Base-by-base conservation (phyloP, 805 yeast species). In the Scheffersomyces ergatensis region DNA sequence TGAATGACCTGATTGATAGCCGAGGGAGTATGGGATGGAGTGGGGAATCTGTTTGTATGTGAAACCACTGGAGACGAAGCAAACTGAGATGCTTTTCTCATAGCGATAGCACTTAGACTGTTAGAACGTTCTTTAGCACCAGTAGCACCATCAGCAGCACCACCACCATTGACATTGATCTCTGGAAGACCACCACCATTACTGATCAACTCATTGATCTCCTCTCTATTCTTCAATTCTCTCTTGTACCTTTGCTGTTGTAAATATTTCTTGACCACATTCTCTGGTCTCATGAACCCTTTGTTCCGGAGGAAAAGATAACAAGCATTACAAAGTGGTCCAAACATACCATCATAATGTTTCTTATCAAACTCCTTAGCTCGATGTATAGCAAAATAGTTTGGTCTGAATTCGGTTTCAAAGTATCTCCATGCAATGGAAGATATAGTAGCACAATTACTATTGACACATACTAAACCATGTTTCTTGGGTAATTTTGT, bases 251-350 rank as follows among this genome's bases (percentile, higher is more conserved):
- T 55, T 46, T 70, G 74, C 46, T 70, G 76, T 45, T 70, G 72
- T 40, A 65, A 55, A 49, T 70, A 70, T 50, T 70, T 70, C 45
- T 67, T 68, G 7, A 70, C 76, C 14, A 70, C 74, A 11, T 65
- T 66, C 44, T 65, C 72, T 5, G 76, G 76, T 45, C 76, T 60
- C 74, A 67, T 67, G 48, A 67, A 67, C 16, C 72, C 72, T 45
- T 65, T 67, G 40, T 61, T 67, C 38, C 73, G 57, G 38, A 68
- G 60, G 42, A 70, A 70, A 19, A 70, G 50, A 51, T 62, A 70
- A 49, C 76, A 70, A 12, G 76, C 76, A 45, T 70, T 70, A 49
- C 76, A 70, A 44, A 70, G 53, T 0, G 75, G 74, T 3, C 76
- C 76, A 49, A 64, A 67, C 76, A 70, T 70, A 5, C 74, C 76